Evolutionary conservation across 2,329 filamentous ascomycete genomes (phyloP).

Genomic region (Pseudogymnoascus sp.): DNA sequence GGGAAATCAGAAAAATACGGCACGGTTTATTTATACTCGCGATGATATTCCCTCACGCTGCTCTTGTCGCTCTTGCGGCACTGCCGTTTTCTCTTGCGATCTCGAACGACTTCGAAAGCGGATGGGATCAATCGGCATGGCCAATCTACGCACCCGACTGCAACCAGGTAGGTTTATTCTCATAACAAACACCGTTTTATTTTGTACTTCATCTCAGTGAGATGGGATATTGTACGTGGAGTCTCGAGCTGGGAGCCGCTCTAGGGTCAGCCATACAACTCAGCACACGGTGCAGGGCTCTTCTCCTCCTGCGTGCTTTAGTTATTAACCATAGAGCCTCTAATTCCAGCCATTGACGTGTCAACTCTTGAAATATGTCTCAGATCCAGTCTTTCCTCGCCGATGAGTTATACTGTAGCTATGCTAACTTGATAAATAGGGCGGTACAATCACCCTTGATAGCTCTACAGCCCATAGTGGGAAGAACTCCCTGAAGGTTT

Average conservation of each 20-base stretch:
- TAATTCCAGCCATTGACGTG: neutral
- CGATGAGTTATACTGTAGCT: neutral
- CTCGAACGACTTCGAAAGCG: slow-evolving; percentile 48
- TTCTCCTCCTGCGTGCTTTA: neutral
- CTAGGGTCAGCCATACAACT: neutral
- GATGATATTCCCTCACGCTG: slow-evolving; percentile 37
- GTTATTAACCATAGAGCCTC: neutral
- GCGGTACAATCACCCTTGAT: slow-evolving; percentile 49
- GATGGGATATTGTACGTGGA: neutral
- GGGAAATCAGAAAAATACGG: slow-evolving; percentile 9
- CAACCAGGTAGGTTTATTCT: slow-evolving; percentile 37
- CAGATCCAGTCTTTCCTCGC: neutral
- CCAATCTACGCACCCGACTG: slow-evolving; percentile 52
- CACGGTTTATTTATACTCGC: slow-evolving; percentile 13
- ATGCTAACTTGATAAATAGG: slow-evolving; percentile 8
- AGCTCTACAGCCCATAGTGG: slow-evolving; percentile 49
- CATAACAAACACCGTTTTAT: neutral
- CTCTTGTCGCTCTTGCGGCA: slow-evolving; percentile 40
- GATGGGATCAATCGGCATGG: slow-evolving; percentile 51
- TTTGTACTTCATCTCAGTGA: neutral
- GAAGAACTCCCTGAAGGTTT: slow-evolving; percentile 46
- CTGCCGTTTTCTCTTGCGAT: slow-evolving; percentile 42
- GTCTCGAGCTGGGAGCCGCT: neutral
- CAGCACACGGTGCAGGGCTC: neutral
- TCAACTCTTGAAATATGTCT: neutral